A percentile compares a stretch with the other conserved stretches of the same genome.
phyloP scores from a whole-genome alignment of 768 basidiomycete genomes.

The Termitomyces sp. region DNA sequence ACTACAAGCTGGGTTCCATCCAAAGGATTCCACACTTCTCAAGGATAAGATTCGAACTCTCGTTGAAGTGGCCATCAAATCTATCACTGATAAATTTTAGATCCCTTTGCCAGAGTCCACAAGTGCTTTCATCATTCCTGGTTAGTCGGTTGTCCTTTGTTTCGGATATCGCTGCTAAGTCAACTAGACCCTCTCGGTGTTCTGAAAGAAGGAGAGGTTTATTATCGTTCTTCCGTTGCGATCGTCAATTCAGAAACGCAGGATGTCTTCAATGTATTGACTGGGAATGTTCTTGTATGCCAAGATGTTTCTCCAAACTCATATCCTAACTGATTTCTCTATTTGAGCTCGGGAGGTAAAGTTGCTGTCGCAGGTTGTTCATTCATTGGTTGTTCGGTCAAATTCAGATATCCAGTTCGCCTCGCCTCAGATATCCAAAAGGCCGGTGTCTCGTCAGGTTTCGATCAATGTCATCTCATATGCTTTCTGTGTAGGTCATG shows the following conservation, averaged over 20 bases:
- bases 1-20: conserved; percentile 65
- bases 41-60: conserved; percentile 49
- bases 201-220: conserved; percentile 60
- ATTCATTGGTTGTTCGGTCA: not conserved
- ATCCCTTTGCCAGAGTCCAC: conserved; percentile 54
- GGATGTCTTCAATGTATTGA: conserved; percentile 40
- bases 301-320: not conserved
- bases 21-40: conserved; percentile 32
- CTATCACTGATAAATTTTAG: conserved; percentile 52
- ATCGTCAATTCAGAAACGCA: conserved; percentile 38
- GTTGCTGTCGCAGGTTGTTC: not conserved
- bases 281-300: conserved; percentile 64
- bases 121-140: conserved; percentile 66
- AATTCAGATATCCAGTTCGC: conserved; percentile 66
- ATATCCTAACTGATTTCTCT: not conserved
- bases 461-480: not conserved
- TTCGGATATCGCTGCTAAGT: not conserved
- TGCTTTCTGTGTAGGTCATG: conserved; percentile 40
- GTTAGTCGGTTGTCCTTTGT: conserved; percentile 30
- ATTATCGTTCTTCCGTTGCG: conserved; percentile 47
- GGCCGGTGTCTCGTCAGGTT: conserved; percentile 30
- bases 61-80: conserved; percentile 41
- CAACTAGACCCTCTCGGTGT: conserved; percentile 62
- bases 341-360: conserved; percentile 35
- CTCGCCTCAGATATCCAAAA: conserved; percentile 71